These are phyloP conservation scores for Osmanthus fragrans DNA, from an alignment of 257 asterid genomes.

Conservation along the genomic window DNA sequence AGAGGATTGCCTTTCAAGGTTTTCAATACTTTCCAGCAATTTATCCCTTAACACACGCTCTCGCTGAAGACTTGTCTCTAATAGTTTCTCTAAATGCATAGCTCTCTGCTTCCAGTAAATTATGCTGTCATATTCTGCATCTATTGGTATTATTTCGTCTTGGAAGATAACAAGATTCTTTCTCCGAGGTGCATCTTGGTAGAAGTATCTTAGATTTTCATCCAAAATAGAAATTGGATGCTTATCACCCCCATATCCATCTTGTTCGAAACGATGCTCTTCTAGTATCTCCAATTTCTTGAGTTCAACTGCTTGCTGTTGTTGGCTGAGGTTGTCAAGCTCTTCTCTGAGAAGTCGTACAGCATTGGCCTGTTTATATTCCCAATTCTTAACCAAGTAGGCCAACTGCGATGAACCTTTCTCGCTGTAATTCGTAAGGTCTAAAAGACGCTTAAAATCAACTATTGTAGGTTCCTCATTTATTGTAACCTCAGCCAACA, in stretches of 20 bases:
- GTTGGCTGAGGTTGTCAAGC: slow-evolving; percentile 74
- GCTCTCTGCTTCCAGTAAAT: slow-evolving; percentile 73
- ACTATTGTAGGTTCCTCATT: slow-evolving; percentile 66
- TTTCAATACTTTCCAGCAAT: slow-evolving; percentile 77
- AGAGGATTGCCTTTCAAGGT: slow-evolving; percentile 73
- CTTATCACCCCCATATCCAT: slow-evolving; percentile 72
- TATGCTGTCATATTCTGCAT: slow-evolving; percentile 65
- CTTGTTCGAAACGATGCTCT: slow-evolving; percentile 78
- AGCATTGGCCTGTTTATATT: slow-evolving; percentile 69
- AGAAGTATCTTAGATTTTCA: slow-evolving; percentile 57
- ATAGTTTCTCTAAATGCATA: slow-evolving; percentile 62
- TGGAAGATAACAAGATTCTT: slow-evolving; percentile 45
- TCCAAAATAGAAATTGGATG: slow-evolving; percentile 79
- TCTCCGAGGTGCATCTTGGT: slow-evolving; percentile 54
- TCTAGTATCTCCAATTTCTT: slow-evolving; percentile 83
- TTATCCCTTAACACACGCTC: slow-evolving; percentile 62
- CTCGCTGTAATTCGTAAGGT: slow-evolving; percentile 74
- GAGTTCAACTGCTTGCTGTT: slow-evolving; percentile 76
- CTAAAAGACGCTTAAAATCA: slow-evolving; percentile 71
- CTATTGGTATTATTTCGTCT: slow-evolving; percentile 42
- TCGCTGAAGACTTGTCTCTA: slow-evolving; percentile 59
- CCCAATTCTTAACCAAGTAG: slow-evolving; percentile 80
- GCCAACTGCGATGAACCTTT: slow-evolving; percentile 80
- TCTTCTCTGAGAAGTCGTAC: slow-evolving; percentile 81
- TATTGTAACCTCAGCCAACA: slow-evolving; percentile 76